Evolutionary conservation across 2,329 filamentous ascomycete species (phyloP).

Genomic region (Zelopaecilomyces penicillatus): DNA sequence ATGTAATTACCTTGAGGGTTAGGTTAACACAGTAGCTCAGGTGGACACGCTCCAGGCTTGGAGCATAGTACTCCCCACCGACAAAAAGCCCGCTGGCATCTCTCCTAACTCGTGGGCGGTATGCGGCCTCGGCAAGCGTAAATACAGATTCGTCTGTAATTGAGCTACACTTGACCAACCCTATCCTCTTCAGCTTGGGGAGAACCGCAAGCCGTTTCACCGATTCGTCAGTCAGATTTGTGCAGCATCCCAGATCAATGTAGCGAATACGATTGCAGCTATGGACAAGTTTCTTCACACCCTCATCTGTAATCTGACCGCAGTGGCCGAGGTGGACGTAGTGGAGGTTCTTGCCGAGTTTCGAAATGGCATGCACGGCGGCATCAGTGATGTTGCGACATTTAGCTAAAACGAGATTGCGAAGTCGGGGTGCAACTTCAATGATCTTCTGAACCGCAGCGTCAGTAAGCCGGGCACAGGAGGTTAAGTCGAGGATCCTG

Average conservation of each 20-base stretch:
- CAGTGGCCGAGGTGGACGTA: conserved; percentile 96
- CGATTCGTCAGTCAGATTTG: conserved; percentile 77
- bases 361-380: conserved; percentile 78
- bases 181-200: conserved; percentile 90
- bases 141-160: conserved; percentile 89
- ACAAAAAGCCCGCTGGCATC: conserved; percentile 39
- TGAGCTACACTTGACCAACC: conserved; percentile 82
- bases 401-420: conserved; percentile 90
- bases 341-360: conserved; percentile 89
- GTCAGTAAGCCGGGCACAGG: conserved; percentile 76
- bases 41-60: conserved; percentile 84
- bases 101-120: conserved; percentile 40
- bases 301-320: conserved; percentile 79
- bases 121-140: conserved; percentile 66
- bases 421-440: conserved; percentile 72
- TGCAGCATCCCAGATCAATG: conserved; percentile 95
- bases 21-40: conserved; percentile 88
- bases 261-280: conserved; percentile 90
- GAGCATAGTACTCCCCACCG: conserved; percentile 45
- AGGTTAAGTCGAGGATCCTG: conserved; percentile 88
- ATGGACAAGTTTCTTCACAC: conserved; percentile 75
- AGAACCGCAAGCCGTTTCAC: conserved; percentile 76
- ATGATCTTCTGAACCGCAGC: conserved; percentile 84
- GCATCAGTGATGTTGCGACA: conserved; percentile 87
- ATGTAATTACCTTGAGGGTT: conserved; percentile 62